Conservation (phyloP, 192 early-diverging fungal species). For the Physocladia obscura region DNA sequence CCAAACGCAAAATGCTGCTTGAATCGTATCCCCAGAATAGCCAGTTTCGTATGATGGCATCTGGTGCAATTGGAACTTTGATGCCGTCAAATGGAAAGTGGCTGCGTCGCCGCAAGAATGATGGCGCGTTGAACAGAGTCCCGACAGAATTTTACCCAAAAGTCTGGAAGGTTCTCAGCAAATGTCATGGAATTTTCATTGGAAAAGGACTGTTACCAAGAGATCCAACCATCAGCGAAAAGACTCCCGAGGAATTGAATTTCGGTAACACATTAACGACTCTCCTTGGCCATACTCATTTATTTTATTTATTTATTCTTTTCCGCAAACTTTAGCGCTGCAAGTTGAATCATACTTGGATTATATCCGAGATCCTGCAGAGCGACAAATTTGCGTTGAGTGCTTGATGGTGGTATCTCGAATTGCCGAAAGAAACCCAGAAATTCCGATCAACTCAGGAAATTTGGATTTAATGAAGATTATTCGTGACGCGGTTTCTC, state of each 20-base stretch:
- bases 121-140: constrained; percentile 81
- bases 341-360: constrained; percentile 75
- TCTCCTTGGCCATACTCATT: too few species aligned
- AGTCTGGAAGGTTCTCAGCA: constrained; percentile 71
- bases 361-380: constrained; percentile 73
- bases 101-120: constrained; percentile 77
- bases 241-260: constrained; percentile 82
- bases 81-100: constrained; percentile 58
- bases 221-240: constrained; percentile 78
- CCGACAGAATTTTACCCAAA: constrained; percentile 76
- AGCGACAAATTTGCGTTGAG: constrained; percentile 75
- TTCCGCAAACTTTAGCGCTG: constrained; percentile 50
- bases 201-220: constrained; percentile 59
- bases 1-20: constrained; percentile 47
- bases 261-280: too few species aligned
- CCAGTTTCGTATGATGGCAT: background rate
- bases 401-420: constrained; percentile 68
- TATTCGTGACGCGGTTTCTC: constrained; percentile 64
- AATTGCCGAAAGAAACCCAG: constrained; percentile 66
- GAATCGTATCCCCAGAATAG: constrained; percentile 18
- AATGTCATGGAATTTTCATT: constrained; percentile 60
- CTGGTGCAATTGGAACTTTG: constrained; percentile 24
- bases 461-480: constrained; percentile 61
- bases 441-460: constrained; percentile 41
- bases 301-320: too few species aligned